Conservation (phyloP, 2,329 filamentous ascomycete species). For the Pseudogymnoascus sp. region DNA sequence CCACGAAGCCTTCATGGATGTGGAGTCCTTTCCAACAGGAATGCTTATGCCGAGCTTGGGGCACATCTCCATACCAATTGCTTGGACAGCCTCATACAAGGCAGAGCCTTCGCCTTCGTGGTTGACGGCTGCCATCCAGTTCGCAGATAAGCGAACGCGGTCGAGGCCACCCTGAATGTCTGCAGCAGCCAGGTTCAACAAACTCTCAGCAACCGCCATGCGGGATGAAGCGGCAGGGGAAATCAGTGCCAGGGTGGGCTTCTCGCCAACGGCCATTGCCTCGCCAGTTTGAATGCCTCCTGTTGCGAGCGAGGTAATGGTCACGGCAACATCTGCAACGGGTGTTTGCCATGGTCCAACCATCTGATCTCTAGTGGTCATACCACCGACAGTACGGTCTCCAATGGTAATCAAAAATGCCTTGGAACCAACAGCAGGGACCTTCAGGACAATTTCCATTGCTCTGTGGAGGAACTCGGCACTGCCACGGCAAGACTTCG, state of each 20-base stretch:
- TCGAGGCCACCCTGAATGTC: slow-evolving; percentile 65
- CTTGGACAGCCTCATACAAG: slow-evolving; percentile 87
- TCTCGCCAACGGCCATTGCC: slow-evolving; percentile 97
- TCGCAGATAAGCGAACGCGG: slow-evolving; percentile 82
- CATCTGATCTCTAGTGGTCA: slow-evolving; percentile 87
- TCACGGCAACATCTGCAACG: slow-evolving; percentile 89
- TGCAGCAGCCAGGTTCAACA: slow-evolving; percentile 87
- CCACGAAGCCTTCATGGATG: slow-evolving; percentile 99
- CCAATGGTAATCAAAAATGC: slow-evolving; percentile 96
- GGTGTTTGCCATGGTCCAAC: slow-evolving; percentile 95
- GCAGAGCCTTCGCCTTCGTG: slow-evolving; percentile 89
- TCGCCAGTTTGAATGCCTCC: slow-evolving; percentile 71
- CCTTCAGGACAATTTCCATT: slow-evolving; percentile 69
- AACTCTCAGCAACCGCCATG: slow-evolving; percentile 91
- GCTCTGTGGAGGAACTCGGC: slow-evolving; percentile 52
- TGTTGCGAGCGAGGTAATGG: slow-evolving; percentile 67
- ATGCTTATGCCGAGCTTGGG: slow-evolving; percentile 86
- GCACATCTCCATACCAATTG: slow-evolving; percentile 88
- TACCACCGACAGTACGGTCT: slow-evolving; percentile 82
- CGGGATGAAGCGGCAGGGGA: slow-evolving; percentile 83
- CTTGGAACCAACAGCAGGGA: slow-evolving; percentile 93
- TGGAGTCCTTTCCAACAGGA: slow-evolving; percentile 95
- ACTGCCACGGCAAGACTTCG: slow-evolving; percentile 36
- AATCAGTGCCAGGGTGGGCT: slow-evolving; percentile 80
- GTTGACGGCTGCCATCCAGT: slow-evolving; percentile 98